phyloP scores from a whole-genome alignment of 306 rosid species.

The Fragaria ananassa region DNA sequence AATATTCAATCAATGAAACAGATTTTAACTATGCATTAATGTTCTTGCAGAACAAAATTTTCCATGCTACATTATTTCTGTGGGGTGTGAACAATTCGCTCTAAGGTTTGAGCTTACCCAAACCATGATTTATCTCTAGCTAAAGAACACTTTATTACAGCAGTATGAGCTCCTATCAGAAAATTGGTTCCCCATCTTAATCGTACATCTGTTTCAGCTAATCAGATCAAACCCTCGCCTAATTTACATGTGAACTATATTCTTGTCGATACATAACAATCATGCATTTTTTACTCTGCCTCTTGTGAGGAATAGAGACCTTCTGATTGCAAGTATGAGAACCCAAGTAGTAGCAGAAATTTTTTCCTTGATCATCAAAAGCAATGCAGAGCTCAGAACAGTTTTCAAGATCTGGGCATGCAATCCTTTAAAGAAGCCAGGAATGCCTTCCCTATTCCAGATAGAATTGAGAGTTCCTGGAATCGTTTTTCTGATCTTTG shows the following conservation, averaged over 20 bases:
- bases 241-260: conserved; percentile 19
- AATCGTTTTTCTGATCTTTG: conserved; percentile 52
- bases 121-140: conserved; percentile 1
- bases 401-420: conserved; percentile 97
- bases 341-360: conserved; percentile 86
- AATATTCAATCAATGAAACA: not conserved
- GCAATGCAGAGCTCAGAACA: conserved; percentile 90
- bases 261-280: conserved; percentile 1
- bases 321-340: conserved; percentile 70
- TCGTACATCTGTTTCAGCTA: conserved; percentile 8
- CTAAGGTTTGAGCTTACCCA: conserved; percentile 3
- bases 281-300: conserved; percentile 43
- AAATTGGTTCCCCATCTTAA: not conserved
- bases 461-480: conserved; percentile 52
- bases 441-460: conserved; percentile 82
- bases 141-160: conserved; percentile 7
- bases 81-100: not conserved
- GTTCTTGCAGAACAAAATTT: not conserved
- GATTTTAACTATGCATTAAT: not conserved
- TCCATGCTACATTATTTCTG: conserved; percentile 15
- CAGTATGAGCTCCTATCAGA: conserved; percentile 8
- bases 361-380: conserved; percentile 98
- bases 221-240: conserved; percentile 6
- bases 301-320: conserved; percentile 59
- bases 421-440: conserved; percentile 89